phyloP scores from a whole-genome alignment of 192 early-diverging fungal genomes.

The Umbelopsis sp. region DNA sequence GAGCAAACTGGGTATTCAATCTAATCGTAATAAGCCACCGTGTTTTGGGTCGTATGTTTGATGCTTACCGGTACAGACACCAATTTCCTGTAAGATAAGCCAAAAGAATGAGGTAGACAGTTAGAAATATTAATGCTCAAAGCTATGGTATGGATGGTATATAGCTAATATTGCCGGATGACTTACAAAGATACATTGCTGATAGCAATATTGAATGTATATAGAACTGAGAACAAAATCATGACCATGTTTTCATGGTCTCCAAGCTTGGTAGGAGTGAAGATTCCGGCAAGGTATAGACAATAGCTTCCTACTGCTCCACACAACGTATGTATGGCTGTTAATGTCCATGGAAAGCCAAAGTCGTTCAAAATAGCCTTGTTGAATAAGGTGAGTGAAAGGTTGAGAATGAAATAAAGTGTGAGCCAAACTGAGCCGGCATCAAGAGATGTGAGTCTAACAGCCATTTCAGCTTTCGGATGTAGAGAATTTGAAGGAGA shows the following conservation, averaged over 20 bases:
- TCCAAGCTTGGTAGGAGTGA: slow-evolving; percentile 55
- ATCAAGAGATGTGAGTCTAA: slow-evolving; percentile 32
- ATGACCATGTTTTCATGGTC: slow-evolving; percentile 64
- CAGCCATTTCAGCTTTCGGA: slow-evolving; percentile 11
- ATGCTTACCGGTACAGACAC: slow-evolving; percentile 3
- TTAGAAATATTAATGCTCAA: no score
- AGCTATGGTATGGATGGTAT: no score
- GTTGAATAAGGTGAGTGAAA: slow-evolving; percentile 82
- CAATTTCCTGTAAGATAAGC: background rate
- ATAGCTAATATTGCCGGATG: slow-evolving; percentile 25
- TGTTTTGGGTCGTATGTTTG: background rate
- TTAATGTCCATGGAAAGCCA: slow-evolving; percentile 85
- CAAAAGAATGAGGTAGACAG: no score
- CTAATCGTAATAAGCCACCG: background rate
- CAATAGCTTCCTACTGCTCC: slow-evolving; percentile 67
- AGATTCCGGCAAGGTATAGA: slow-evolving; percentile 48
- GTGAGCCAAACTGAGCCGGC: slow-evolving; percentile 59
- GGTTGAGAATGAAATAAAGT: slow-evolving; percentile 74
- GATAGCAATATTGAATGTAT: slow-evolving; percentile 88
- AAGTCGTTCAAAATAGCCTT: slow-evolving; percentile 80
- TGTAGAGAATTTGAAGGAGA: slow-evolving; percentile 16
- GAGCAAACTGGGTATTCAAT: background rate
- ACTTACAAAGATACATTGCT: slow-evolving; percentile 83
- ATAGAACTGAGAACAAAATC: slow-evolving; percentile 80
- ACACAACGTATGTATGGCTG: slow-evolving; percentile 78